Evolutionary conservation across 2,329 filamentous ascomycete species (phyloP), one percentile per base, ranked within the genome.

Genomic region (Lachnum nothofagi): DNA sequence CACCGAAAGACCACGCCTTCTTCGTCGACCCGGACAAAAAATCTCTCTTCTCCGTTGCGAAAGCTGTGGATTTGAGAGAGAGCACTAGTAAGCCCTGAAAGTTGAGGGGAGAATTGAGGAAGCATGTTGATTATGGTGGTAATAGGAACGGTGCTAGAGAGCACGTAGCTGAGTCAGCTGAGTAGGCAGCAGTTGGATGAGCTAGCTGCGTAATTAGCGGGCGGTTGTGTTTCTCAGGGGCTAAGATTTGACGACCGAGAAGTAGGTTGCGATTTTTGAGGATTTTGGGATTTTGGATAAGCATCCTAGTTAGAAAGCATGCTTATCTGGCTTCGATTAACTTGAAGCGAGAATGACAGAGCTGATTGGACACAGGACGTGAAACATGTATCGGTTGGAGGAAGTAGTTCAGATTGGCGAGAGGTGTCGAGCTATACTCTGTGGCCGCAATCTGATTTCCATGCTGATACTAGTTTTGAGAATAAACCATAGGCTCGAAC

Each of bases 221-320:
- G 55, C 55, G 16, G 53, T 90, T 5, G 84, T 88, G 12, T 74
- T 75, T 55, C 75, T 75, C 57, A 66, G 71, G 7, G 64, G 68
- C 43, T 73, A 76, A 51, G 71, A 75, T 57, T 64, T 77, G 35
- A 69, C 64, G 34, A 73, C 70, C 0, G 68, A 72, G 24, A 55
- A 60, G 9, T 71, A 75, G 43, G 70, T 71, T 2, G 62, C 67
- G 40, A 56, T 76, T 2, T 75, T 75, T 45, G 68, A 72, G 51
- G 69, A 76, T 60, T 76, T 72, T 53, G 73, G 63, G 48, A 33
- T 51, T 1, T 60, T 75, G n/a, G 72, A 75, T 49, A 65, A 64
- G n/a, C 72, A 75, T 53, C 71, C 72, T 0, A 68, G 71, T 0
- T 70, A 74, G 48, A 72, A 72, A 46, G 67, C 50, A 51, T 31